Conservation (phyloP, 140 eudicot genomes). For the Erigeron philadelphicus region DNA sequence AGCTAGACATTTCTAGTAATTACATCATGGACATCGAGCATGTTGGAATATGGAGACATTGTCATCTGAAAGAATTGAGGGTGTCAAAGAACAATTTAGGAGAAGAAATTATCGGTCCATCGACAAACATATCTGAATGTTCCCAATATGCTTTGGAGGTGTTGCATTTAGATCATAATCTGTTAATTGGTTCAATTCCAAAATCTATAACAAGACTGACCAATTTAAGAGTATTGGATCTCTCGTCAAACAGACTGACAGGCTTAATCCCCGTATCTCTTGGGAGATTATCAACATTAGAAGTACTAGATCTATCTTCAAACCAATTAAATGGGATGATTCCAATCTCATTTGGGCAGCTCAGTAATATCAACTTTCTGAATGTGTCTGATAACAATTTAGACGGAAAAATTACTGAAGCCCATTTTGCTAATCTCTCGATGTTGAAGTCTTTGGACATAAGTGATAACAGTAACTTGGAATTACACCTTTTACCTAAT, state of each 20-base stretch:
- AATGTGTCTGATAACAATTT: background rate
- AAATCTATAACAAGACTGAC: background rate
- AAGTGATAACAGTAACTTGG: background rate
- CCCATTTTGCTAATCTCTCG: constrained; percentile 6
- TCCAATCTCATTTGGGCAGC: constrained; percentile 6
- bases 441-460: background rate
- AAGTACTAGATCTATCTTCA: constrained; percentile 6
- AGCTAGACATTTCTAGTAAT: constrained; percentile 16
- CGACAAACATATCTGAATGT: background rate
- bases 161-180: background rate
- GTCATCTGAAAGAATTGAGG: background rate
- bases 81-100: background rate
- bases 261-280: background rate
- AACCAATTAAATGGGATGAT: background rate
- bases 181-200: background rate
- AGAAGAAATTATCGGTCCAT: background rate
- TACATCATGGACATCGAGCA: background rate
- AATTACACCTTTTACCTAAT: background rate
- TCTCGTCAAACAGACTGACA: background rate
- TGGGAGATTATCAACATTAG: background rate
- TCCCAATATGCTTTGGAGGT: background rate
- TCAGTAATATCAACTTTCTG: background rate
- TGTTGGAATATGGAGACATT: background rate
- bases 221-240: background rate
- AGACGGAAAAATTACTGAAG: constrained; percentile 6